Conservation (phyloP, 305 asterid genomes). For the Plantago rigida region DNA sequence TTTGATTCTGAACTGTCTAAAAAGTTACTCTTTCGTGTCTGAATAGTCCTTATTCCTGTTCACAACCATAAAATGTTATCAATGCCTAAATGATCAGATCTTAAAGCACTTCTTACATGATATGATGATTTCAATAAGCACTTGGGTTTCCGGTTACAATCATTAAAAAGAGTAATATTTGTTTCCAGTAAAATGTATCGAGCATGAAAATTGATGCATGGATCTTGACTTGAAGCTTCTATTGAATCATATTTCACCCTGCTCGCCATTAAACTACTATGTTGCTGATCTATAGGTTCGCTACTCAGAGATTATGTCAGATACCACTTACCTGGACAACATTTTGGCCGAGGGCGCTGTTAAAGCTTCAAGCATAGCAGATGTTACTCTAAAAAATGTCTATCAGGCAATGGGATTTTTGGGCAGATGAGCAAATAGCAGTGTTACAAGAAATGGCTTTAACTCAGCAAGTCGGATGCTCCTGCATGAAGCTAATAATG, state of each 20-base stretch:
- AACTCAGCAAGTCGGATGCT: no score
- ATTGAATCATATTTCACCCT: background rate
- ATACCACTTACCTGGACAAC: conserved; percentile 51
- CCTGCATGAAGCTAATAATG: no score
- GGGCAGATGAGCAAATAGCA: conserved; percentile 31
- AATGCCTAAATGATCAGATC: no score
- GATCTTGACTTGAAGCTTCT: background rate
- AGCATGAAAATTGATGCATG: no score
- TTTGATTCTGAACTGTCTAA: no score
- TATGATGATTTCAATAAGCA: no score
- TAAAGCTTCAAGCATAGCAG: conserved; percentile 71
- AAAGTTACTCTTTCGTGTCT: no score
- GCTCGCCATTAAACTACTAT: conserved; percentile 4
- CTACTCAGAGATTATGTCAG: conserved; percentile 67
- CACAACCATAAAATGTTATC: no score
- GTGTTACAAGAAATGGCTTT: no score
- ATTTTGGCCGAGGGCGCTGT: conserved; percentile 75
- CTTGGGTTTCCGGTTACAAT: no score
- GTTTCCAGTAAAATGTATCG: background rate
- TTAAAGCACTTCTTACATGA: no score
- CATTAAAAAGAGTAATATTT: background rate
- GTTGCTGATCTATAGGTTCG: conserved; percentile 43
- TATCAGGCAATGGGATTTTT: conserved; percentile 91
- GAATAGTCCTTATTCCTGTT: no score
- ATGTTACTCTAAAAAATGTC: conserved; percentile 52